Conservation (phyloP, 306 rosid genomes). For the Lathyrus sativus region DNA sequence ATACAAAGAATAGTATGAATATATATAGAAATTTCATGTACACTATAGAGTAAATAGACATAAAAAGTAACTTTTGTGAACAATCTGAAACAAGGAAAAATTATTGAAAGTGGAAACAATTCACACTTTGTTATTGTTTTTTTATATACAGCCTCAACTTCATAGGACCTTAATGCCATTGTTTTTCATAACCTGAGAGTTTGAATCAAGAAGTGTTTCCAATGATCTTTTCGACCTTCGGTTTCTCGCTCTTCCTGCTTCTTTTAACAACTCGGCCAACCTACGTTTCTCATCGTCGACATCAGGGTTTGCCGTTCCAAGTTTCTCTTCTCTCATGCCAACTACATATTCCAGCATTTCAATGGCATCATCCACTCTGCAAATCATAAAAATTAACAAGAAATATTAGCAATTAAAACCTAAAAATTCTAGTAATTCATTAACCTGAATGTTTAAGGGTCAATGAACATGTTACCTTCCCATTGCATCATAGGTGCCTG, state of each 20-base stretch:
- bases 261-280: conserved; percentile 73
- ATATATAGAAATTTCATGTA: conserved; percentile 40
- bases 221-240: conserved; percentile 62
- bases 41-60: conserved; percentile 35
- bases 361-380: conserved; percentile 80
- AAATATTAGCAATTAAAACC: conserved; percentile 26
- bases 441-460: not conserved
- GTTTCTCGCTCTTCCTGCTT: conserved; percentile 69
- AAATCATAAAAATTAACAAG: conserved; percentile 31
- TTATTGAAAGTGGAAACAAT: conserved; percentile 45
- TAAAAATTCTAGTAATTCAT: conserved; percentile 5
- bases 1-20: conserved; percentile 39
- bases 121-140: conserved; percentile 42
- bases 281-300: conserved; percentile 81
- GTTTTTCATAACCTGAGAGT: conserved; percentile 39
- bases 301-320: conserved; percentile 82
- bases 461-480: conserved; percentile 63
- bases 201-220: conserved; percentile 69
- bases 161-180: conserved; percentile 53
- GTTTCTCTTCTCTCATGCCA: conserved; percentile 90
- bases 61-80: conserved; percentile 38
- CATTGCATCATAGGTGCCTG: conserved; percentile 93
- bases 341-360: conserved; percentile 72
- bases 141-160: conserved; percentile 42
- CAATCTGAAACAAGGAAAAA: conserved; percentile 28